Evolutionary conservation across 441 rosid species (phyloP), one percentile per base, ranked within the genome.

Genomic region (Pelargonium cotyledonis): DNA sequence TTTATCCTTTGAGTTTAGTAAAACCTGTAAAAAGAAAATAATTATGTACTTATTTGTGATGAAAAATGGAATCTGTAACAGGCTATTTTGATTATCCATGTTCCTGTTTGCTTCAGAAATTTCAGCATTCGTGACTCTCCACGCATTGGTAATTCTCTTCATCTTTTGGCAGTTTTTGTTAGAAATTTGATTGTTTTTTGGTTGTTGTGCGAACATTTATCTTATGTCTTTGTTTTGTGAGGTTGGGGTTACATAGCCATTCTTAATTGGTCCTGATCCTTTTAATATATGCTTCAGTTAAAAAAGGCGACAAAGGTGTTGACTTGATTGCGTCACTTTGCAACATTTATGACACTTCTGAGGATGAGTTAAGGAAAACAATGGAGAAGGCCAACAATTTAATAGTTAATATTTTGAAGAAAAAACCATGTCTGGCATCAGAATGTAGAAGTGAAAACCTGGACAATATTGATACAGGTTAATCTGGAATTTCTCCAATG

Each of bases 321-420:
- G 90, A 94, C 80, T 79, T 91, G 81, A 79, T 88, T 76, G 92
- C 89, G 43, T 91, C 97, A 66, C 95, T 94, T 69, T 88, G 95
- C 88, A 79, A 87, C 74, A 85, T 78, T 71, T 83, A 88, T 79
- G 91, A 87, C 55, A 84, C 95, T 29, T 85, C 96, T 10, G 94
- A 94, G 77, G 94, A 89, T 68, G 96, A 88, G 72, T 73, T 94
- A 82, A 85, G 77, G 83, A 79, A 68, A 76, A 78, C 81, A 63
- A 80, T 91, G 88, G 88, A 81, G 58, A 88, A 80, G 77, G 81
- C 94, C 65, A 89, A 88, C 79, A 74, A 80, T 65, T 60, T 91
- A 76, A 84, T 94, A 70, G 84, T 76, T 61, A 85, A 84, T 63
- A 80, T 88, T 75, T 70, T 89, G 81, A 85, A 83, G 80, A 86